These are phyloP conservation scores for Flaveria ramosissima DNA, from an alignment of 129 eudicot species.

Conservation along the genomic window DNA sequence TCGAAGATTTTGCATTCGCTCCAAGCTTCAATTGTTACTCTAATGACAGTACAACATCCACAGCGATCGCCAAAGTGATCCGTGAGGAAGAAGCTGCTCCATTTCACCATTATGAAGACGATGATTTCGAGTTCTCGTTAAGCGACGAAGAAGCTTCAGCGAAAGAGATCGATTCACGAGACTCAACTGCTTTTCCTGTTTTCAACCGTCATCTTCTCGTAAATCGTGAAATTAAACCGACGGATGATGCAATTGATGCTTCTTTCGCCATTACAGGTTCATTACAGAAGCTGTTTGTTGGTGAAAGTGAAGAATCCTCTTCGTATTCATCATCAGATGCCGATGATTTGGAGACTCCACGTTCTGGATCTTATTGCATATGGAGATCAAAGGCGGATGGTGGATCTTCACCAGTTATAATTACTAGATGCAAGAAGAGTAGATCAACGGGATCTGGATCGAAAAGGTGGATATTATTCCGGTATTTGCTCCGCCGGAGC, in stretches of 20 bases:
- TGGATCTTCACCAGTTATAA: no score
- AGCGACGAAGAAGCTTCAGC: constrained; percentile 23
- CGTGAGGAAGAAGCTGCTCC: constrained; percentile 14
- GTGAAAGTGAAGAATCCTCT: constrained; percentile 37
- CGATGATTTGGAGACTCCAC: constrained; percentile 31
- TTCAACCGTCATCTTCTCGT: constrained; percentile 46
- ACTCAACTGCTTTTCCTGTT: constrained; percentile 23
- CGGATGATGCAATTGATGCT: background rate
- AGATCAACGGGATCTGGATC: constrained; percentile 65
- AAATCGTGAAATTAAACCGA: background rate
- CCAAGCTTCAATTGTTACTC: constrained; percentile 66
- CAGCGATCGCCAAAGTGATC: constrained; percentile 32
- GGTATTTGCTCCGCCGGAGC: constrained; percentile 58
- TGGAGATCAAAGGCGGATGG: no score
- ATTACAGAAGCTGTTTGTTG: constrained; percentile 35
- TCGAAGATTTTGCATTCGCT: constrained; percentile 21
- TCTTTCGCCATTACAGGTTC: constrained; percentile 18
- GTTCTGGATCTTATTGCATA: no score
- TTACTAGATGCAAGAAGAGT: constrained; percentile 50
- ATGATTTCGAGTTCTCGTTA: no score
- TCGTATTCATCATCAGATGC: constrained; percentile 68
- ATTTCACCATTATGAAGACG: no score
- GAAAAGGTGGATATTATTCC: constrained; percentile 53
- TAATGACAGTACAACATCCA: constrained; percentile 34
- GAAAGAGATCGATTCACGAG: background rate